Evolutionary conservation across 306 rosid species (phyloP).

Genomic region (Castanospermum australe): DNA sequence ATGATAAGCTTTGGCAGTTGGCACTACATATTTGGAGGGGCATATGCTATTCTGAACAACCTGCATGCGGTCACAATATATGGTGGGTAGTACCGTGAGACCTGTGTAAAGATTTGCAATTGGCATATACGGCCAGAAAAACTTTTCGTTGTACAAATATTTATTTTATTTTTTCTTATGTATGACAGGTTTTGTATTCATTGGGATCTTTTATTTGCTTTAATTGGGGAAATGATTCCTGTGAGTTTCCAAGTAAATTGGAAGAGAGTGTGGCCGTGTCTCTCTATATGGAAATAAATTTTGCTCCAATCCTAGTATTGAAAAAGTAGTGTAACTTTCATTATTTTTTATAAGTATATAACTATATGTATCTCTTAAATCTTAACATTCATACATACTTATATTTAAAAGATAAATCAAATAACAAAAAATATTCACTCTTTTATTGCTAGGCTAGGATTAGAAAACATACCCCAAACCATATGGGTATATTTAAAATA

Average conservation of each 20-base stretch:
- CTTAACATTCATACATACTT: no score
- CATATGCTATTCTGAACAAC: conserved; percentile 9
- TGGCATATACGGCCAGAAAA: neutral
- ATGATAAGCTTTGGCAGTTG: neutral
- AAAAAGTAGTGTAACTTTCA: no score
- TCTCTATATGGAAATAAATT: no score
- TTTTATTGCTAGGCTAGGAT: no score
- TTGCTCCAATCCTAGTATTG: no score
- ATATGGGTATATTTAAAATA: no score
- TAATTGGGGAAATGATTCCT: neutral
- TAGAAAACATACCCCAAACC: no score
- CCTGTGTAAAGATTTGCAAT: conserved; percentile 7
- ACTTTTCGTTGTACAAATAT: conserved; percentile 12
- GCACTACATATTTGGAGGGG: neutral
- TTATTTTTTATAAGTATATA: no score
- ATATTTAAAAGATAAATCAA: no score
- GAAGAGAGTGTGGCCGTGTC: neutral
- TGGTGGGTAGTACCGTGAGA: neutral
- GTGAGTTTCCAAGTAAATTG: neutral
- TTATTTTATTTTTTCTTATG: neutral
- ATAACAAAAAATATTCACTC: no score
- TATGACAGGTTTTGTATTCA: conserved; percentile 4
- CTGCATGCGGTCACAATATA: neutral
- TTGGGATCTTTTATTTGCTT: neutral
- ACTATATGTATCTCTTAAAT: no score